Evolutionary conservation across 1,284 basidiomycete species (phyloP).

Genomic region (Mycosarcoma mackinlayi): DNA sequence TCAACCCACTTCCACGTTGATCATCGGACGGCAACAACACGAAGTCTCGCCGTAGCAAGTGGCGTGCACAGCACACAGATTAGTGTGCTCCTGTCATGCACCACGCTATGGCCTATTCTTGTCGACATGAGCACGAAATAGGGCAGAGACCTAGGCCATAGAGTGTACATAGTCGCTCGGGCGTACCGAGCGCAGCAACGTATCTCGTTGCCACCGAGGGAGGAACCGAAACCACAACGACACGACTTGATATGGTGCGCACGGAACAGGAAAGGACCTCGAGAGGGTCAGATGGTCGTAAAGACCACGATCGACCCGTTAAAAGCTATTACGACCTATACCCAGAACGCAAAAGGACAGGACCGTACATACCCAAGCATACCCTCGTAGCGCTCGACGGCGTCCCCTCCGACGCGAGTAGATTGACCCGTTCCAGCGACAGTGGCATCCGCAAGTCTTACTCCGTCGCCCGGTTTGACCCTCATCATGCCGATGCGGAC

Average conservation of each 20-base stretch:
- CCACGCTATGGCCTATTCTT: no score
- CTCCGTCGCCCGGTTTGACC: slow-evolving; percentile 13
- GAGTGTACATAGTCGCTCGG: no score
- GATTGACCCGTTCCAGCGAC: background rate
- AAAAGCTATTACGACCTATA: slow-evolving; percentile 55
- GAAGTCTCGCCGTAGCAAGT: background rate
- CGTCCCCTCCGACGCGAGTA: background rate
- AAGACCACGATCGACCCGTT: slow-evolving; percentile 1
- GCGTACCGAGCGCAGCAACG: background rate
- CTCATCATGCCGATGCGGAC: background rate
- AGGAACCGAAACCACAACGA: no score
- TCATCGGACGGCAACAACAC: background rate
- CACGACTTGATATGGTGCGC: background rate
- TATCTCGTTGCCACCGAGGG: no score
- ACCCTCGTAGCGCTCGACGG: slow-evolving; percentile 13
- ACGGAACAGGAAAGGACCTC: background rate
- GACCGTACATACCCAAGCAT: slow-evolving; percentile 49
- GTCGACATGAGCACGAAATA: no score
- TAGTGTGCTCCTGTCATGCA: background rate
- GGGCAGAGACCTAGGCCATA: no score
- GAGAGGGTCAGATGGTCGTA: background rate
- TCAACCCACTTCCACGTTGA: no score
- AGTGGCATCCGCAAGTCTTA: slow-evolving; percentile 5
- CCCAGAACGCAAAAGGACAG: slow-evolving; percentile 51
- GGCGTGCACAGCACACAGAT: background rate